Base-by-base conservation (phyloP, 345 rosid species). In the Salix viminalis region DNA sequence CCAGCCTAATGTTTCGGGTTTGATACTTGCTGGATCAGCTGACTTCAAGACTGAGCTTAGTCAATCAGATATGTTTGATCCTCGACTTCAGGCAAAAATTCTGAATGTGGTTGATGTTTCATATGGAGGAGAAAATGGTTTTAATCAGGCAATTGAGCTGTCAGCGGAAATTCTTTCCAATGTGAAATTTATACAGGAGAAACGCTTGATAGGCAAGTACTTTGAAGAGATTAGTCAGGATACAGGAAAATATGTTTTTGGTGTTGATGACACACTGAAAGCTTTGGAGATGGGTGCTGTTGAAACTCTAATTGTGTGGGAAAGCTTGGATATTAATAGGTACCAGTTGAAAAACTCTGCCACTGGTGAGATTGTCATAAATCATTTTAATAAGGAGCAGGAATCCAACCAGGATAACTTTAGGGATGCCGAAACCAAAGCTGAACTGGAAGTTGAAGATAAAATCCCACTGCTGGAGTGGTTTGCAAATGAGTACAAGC, bases 191-290 rank as follows among this genome's bases (percentile, higher is more conserved):
- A 94, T 94, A n/a, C 98, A 92, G 82, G 98, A 94, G 80, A 94
- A 94, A 67, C 86, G 88, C 18, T 82, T 94, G 84, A 90, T 94
- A 77, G 96, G 97, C 41, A 94, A 92, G 76, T 92, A 94, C 85
- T 94, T 94, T 52, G 98, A 94, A 84, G 98, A 94, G 85, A 94
- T 94, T 5, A 92, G 96, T 79, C 98, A 92, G 89, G 94, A 94
- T 70, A 92, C 98, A 0, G 97, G 97, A 67, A 93, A 90, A 16
- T 93, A 93, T 68, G 98, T 93, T 23, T 90, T 93, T 71, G 97
- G 98, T 72, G 89, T 92, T 44, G 98, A 92, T 0, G 97, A 94
- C 77, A 94, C 98, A 4, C 73, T 94, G 68, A 91, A 92, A 83
- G 96, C 90, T 39, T 79, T 94, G 70, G 98, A 91, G 23, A 90